These are phyloP conservation scores for Thraustochytrium sp. DNA, from an alignment of 352 stramenopile genomes.

Conservation along the genomic window DNA sequence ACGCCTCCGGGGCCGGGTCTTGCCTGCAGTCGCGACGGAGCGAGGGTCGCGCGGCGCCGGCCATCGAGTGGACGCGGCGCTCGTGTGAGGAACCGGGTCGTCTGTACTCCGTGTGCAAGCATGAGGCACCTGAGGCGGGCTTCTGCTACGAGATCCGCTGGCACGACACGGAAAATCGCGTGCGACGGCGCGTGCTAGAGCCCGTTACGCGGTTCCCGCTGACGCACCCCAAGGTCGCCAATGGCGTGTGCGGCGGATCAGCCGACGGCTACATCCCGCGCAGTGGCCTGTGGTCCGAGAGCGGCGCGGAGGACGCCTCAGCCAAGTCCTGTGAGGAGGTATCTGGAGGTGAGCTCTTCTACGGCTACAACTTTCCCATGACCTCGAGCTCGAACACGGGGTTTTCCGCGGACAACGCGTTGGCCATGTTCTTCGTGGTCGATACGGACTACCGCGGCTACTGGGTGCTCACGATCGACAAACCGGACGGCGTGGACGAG, in stretches of 20 bases:
- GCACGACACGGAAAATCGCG: neutral
- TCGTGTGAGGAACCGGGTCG: neutral
- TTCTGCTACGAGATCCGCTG: slow-evolving; percentile 39
- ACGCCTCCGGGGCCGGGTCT: neutral
- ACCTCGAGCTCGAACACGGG: slow-evolving; percentile 15
- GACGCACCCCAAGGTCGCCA: neutral
- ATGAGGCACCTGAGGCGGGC: neutral
- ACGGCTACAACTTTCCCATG: neutral
- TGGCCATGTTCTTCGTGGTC: slow-evolving; percentile 33
- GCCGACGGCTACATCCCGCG: neutral
- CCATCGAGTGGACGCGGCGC: neutral
- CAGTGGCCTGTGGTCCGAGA: neutral
- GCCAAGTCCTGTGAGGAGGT: neutral
- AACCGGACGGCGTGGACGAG: neutral
- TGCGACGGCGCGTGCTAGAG: neutral
- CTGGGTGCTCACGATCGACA: slow-evolving; percentile 23
- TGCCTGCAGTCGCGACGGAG: neutral
- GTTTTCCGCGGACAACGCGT: neutral
- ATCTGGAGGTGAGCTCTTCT: slow-evolving; percentile 34
- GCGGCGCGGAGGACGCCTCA: neutral
- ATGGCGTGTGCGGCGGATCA: neutral
- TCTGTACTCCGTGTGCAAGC: slow-evolving; percentile 10
- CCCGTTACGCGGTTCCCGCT: neutral
- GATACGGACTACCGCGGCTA: slow-evolving; percentile 27
- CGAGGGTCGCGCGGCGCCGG: neutral